A percentile compares a stretch with the other conserved stretches of the same genome.
These are phyloP conservation scores for Pseudogymnoascus destructans DNA, from an alignment of 2,329 filamentous ascomycete genomes.

Conservation along the genomic window DNA sequence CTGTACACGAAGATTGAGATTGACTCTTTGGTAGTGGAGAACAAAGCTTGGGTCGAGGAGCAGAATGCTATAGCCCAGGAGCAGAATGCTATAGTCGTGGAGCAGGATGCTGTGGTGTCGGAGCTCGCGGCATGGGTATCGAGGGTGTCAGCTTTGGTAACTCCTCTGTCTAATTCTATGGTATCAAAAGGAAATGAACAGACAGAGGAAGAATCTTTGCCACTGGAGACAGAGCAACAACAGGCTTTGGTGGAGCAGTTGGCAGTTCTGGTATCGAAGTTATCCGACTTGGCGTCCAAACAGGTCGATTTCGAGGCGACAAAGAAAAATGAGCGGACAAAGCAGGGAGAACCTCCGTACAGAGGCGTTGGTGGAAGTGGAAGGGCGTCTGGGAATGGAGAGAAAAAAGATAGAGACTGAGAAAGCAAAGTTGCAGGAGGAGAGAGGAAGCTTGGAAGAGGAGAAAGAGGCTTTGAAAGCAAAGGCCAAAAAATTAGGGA, in stretches of 20 bases:
- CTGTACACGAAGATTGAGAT: neutral
- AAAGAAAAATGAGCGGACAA: neutral
- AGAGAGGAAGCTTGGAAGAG: neutral
- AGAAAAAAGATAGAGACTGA: neutral
- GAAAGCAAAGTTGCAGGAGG: neutral
- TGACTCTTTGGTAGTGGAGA: neutral
- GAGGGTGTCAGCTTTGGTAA: neutral
- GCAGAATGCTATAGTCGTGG: neutral
- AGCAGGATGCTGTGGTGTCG: neutral
- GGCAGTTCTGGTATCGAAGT: neutral
- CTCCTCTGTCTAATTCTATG: neutral
- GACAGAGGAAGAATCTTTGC: neutral
- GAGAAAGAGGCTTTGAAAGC: neutral
- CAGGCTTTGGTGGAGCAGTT: neutral
- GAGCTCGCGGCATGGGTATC: neutral
- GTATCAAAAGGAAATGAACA: neutral
- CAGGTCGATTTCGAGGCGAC: neutral
- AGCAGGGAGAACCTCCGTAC: neutral
- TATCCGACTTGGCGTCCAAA: neutral
- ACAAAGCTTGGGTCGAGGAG: neutral
- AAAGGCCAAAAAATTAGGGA: neutral
- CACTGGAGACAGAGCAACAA: neutral
- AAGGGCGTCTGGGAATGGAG: neutral
- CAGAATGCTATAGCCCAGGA: too few relatives aligned
- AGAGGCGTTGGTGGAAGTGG: neutral